Evolutionary conservation across 306 rosid species (phyloP).

Genomic region (Lablab purpureus): DNA sequence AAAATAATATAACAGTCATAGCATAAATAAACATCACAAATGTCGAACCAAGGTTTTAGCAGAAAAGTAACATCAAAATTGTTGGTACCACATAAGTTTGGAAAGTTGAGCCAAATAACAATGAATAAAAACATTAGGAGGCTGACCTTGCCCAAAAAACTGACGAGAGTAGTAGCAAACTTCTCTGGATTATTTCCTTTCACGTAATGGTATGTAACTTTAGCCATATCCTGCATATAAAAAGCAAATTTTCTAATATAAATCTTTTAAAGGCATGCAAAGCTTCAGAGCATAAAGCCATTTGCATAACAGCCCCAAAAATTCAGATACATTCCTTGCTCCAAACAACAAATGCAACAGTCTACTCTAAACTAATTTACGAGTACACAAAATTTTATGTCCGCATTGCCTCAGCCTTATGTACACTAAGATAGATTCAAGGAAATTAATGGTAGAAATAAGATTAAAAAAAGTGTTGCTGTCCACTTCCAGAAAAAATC

Average conservation of each 20-base stretch:
- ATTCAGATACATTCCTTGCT: conserved; percentile 12
- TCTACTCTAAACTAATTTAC: neutral
- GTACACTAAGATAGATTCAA: conserved; percentile 1
- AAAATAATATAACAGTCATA: conserved; percentile 17
- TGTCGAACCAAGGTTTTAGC: conserved; percentile 37
- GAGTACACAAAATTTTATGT: conserved; percentile 23
- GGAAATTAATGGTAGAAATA: neutral
- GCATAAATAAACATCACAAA: conserved; percentile 32
- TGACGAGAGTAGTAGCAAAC: conserved; percentile 80
- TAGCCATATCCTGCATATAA: conserved; percentile 87
- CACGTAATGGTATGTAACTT: conserved; percentile 76
- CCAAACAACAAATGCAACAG: conserved; percentile 34
- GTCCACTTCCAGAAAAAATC: neutral
- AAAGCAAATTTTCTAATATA: conserved; percentile 40
- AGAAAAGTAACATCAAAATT: conserved; percentile 19
- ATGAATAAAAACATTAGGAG: conserved; percentile 17
- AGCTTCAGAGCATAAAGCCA: conserved; percentile 40
- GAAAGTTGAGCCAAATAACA: conserved; percentile 31
- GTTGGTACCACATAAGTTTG: conserved; percentile 26
- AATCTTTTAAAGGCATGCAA: conserved; percentile 1
- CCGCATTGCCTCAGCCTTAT: conserved; percentile 19
- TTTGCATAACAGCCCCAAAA: neutral
- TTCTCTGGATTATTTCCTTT: conserved; percentile 83
- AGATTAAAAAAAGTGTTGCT: neutral
- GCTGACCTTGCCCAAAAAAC: conserved; percentile 89